phyloP scores from a whole-genome alignment of 306 rosid species.

The Casuarina cunninghamiana region DNA sequence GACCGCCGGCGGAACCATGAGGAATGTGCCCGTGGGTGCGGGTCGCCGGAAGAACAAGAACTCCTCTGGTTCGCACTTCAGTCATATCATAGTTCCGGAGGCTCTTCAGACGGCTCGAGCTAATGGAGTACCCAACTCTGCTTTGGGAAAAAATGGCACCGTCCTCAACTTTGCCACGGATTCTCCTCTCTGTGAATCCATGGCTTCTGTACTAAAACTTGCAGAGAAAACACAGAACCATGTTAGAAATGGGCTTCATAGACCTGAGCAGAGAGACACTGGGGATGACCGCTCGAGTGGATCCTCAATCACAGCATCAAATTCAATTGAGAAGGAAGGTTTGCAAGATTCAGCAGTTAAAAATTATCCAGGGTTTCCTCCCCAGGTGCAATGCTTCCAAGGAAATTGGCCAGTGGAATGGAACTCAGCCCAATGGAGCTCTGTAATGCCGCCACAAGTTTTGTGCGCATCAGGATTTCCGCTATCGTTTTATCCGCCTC shows the following conservation, averaged over 20 bases:
- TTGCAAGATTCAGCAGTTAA: slow-evolving; percentile 39
- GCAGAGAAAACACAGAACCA: slow-evolving; percentile 38
- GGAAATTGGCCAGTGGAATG: slow-evolving; percentile 58
- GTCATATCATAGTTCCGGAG: slow-evolving; percentile 48
- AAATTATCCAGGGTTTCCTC: slow-evolving; percentile 42
- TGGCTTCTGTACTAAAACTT: slow-evolving; percentile 62
- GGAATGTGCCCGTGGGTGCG: slow-evolving; percentile 80
- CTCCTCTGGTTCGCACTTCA: slow-evolving; percentile 42
- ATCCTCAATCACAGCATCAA: slow-evolving; percentile 57
- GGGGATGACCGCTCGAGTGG: slow-evolving; percentile 47
- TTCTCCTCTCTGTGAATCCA: slow-evolving; percentile 57
- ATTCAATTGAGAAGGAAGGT: slow-evolving; percentile 45
- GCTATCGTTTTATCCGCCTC: slow-evolving; percentile 50
- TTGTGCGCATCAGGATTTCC: slow-evolving; percentile 59
- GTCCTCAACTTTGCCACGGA: slow-evolving; percentile 66
- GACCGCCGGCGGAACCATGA: slow-evolving; percentile 91
- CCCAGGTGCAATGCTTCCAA: slow-evolving; percentile 54
- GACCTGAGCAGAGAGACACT: slow-evolving; percentile 39
- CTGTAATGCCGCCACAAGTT: slow-evolving; percentile 49
- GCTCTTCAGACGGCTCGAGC: slow-evolving; percentile 40
- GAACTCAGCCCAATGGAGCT: slow-evolving; percentile 53
- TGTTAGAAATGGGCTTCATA: slow-evolving; percentile 40
- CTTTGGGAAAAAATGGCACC: slow-evolving; percentile 45
- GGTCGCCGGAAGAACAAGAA: slow-evolving; percentile 89
- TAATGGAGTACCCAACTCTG: slow-evolving; percentile 41